phyloP scores from a whole-genome alignment of 2,329 filamentous ascomycete species.

The Pezicula rhizophila region DNA sequence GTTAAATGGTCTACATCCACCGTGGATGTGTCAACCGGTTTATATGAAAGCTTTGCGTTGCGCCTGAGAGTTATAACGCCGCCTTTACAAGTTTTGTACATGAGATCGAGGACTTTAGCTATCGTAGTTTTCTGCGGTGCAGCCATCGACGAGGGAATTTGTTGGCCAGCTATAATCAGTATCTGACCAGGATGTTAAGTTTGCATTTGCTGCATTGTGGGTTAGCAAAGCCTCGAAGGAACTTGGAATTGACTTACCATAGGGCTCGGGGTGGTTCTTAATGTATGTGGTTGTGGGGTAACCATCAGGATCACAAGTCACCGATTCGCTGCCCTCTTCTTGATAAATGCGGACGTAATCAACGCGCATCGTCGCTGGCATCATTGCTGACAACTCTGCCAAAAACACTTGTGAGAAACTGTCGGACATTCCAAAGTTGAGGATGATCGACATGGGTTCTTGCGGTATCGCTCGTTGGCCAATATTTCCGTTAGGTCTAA shows the following conservation, averaged over 20 bases:
- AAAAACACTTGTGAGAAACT: conserved; percentile 59
- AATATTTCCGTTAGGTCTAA: conserved; percentile 65
- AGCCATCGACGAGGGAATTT: conserved; percentile 55
- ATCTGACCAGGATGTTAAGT: conserved; percentile 51
- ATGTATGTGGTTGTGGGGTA: conserved; percentile 66
- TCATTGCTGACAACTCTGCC: conserved; percentile 43
- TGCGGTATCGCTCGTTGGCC: conserved; percentile 58
- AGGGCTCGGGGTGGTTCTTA: conserved; percentile 51
- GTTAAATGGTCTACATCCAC: conserved; percentile 6
- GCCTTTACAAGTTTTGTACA: conserved; percentile 16
- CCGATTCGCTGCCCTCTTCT: conserved; percentile 46
- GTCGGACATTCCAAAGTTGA: conserved; percentile 66
- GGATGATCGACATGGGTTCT: conserved; percentile 61
- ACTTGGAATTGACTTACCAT: conserved; percentile 38
- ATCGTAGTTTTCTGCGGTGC: conserved; percentile 22
- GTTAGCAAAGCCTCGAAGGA: conserved; percentile 6
- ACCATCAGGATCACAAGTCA: conserved; percentile 63
- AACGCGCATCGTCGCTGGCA: conserved; percentile 61
- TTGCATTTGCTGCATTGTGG: conserved; percentile 43
- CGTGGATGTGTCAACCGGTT: conserved; percentile 6
- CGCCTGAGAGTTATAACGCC: conserved; percentile 17
- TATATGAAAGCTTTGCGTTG: conserved; percentile 13
- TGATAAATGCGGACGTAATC: conserved; percentile 70
- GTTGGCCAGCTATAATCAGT: conserved; percentile 54
- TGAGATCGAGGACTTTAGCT: conserved; percentile 1